Evolutionary conservation across 768 basidiomycete genomes (phyloP), one percentile per base, ranked within the genome.

Genomic region (Lactarius sp.): DNA sequence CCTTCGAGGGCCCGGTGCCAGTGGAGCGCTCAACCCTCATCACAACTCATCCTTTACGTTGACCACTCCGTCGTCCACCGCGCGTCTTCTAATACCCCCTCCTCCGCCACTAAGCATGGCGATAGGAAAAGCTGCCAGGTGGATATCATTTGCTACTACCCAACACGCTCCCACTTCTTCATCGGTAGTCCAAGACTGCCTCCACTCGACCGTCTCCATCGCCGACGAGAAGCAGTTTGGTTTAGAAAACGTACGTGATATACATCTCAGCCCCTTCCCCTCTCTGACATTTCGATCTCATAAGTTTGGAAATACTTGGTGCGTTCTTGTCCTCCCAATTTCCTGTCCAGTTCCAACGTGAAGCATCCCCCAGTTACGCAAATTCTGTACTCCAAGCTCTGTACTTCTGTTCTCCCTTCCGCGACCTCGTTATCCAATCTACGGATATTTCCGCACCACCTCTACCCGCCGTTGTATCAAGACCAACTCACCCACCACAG

Each of bases 321-420:
- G 44, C 68, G 79, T 71, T 36, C 18, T 60, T 47, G 22, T 37
- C 52, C 16, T 13, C n/a, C 6, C 36, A 37, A 16, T 33, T 50
- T n/a, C 12, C 31, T 3, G 33, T 44, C 44, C 44, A 18, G 14
- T 42, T 31, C 33, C 33, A 47, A 42, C n/a, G 4, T 16, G 42
- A 42, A 18, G 27, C 41, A 16, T 22, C 13, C 22, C 12, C 54
- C 73, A 94, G 94, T 77, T 99, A 99, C 75, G 94, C 90, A 78
- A 99, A 98, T 76, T 97, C 96, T n/a, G 94, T 99, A 27, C 81
- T 99, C 16, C 96, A 99, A 74, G 88, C 97, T 0, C 83, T 98
- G 60, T 99, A 98, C 78, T 96, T 95, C 74, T 98, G 94, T 73
- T 77, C 83, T 27, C 95, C 96, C 1, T 98, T 99, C 73, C 84